Evolutionary conservation across 2,329 filamentous ascomycete genomes (phyloP), one percentile per base, ranked within the genome.

Genomic region (Exophiala phaeomuriformis): DNA sequence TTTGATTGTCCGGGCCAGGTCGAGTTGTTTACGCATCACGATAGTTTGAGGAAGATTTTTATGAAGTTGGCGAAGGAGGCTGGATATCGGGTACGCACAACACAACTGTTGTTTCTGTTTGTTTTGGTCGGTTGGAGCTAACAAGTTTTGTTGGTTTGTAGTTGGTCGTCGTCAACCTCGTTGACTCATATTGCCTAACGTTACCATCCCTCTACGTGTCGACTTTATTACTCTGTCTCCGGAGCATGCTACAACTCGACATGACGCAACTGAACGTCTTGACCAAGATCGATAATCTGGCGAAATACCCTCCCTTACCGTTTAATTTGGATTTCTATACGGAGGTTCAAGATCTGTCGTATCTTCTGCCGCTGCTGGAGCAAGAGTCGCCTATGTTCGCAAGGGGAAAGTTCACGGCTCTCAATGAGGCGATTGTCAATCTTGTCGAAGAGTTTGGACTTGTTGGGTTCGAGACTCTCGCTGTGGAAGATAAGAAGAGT

Each of bases 311-410:
- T 44, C 82, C 88, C 29, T 77, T 98, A 0, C 89, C 90, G 0
- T 96, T 98, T 76, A 95, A 95, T 64, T 83, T 98, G 55, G 90
- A 96, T 61, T 98, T 85, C 71, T 98, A 97, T 69, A 97, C 93
- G 57, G 91, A 98, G 69, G 91, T 97, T 5, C 90, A 98, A 70
- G 90, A 96, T 65, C 79, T 98, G 3, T 81, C 82, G 27, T 89
- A 95, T 62, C 77, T 98, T 8, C 79, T 93, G 0, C 89, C 90
- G 1, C 78, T 84, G 56, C 81, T 98, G 40, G 84, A 90, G 63
- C 78, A 81, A 28, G 93, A 98, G 69, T 85, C 85, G 1, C 83
- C 88, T 0, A 79, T 77, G 4, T 71, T 85, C 67, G 58, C 47
- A 32, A 44, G 47, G 9, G 57, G 54, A 2, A 96, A 95, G 66